Conservation (phyloP, 768 basidiomycete genomes). For the Mycena leptocephala region DNA sequence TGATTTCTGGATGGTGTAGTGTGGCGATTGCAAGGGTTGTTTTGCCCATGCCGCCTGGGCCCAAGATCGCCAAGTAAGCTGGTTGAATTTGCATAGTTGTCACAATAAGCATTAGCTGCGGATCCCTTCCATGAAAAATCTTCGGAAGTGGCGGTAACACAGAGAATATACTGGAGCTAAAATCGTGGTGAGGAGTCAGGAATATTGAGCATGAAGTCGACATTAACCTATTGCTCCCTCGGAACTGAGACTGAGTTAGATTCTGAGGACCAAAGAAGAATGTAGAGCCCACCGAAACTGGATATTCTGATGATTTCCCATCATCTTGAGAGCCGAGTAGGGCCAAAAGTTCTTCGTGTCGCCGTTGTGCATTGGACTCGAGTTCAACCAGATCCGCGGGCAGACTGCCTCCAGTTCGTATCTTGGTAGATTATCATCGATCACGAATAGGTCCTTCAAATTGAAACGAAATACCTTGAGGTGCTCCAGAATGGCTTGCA, state of each 20-base stretch:
- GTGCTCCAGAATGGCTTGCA: not conserved
- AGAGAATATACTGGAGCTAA: not conserved
- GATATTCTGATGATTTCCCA: not conserved
- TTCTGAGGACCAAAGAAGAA: not conserved
- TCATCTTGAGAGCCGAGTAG: not conserved
- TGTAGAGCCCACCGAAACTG: not conserved
- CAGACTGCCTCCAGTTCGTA: not conserved
- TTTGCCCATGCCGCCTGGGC: conserved; percentile 22
- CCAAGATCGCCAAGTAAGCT: not conserved
- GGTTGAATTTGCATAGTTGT: not conserved
- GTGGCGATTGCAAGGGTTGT: conserved; percentile 8
- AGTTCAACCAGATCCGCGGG: not conserved
- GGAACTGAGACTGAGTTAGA: not conserved
- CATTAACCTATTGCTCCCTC: not conserved
- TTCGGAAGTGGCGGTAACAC: conserved; percentile 1
- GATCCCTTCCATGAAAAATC: conserved; percentile 10
- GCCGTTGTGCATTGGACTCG: not conserved
- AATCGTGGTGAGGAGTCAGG: not conserved
- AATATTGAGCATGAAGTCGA: not conserved
- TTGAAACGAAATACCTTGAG: not conserved
- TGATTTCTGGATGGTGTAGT: not conserved
- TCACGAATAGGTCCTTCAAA: not conserved
- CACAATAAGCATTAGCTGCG: not conserved
- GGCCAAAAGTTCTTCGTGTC: conserved; percentile 3
- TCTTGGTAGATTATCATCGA: not conserved